Conservation (phyloP, 1,284 basidiomycete genomes). For the Boletus mariae region DNA sequence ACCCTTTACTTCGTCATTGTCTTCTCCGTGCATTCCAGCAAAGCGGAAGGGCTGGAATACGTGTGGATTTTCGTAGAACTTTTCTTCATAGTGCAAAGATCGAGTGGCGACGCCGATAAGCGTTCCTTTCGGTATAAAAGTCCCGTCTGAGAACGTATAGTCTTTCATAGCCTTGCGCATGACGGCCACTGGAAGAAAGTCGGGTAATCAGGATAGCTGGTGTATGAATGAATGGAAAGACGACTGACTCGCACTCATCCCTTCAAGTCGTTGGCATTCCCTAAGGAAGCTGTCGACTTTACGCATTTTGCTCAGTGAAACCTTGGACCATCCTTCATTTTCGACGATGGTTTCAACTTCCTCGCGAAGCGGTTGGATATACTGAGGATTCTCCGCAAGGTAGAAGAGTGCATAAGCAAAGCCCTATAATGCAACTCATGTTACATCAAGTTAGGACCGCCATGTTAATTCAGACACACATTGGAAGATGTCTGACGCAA, state of each 20-base stretch:
- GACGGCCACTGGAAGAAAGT: conserved; percentile 23
- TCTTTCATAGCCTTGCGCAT: no score
- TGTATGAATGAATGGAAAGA: not conserved
- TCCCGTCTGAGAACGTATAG: conserved; percentile 18
- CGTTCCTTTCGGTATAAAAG: conserved; percentile 35
- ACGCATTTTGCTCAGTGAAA: conserved; percentile 37
- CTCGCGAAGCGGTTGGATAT: conserved; percentile 14
- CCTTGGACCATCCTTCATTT: conserved; percentile 42
- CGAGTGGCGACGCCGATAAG: conserved; percentile 21
- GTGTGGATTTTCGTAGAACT: conserved; percentile 19
- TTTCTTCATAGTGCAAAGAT: conserved; percentile 25
- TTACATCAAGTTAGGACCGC: not conserved
- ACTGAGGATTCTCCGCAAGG: conserved; percentile 37
- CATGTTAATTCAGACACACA: not conserved
- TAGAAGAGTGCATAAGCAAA: conserved; percentile 36
- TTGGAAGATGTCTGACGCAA: conserved; percentile 8
- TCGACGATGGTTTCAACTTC: conserved; percentile 32
- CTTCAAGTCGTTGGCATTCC: conserved; percentile 38
- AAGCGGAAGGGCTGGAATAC: no score
- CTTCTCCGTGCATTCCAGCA: conserved; percentile 7
- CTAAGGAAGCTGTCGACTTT: conserved; percentile 46
- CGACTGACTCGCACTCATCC: conserved; percentile 2
- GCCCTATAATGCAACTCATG: conserved; percentile 4
- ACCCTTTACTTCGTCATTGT: not conserved
- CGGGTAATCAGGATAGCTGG: not conserved